Base-by-base conservation (phyloP, 2,329 filamentous ascomycete species). In the Colletotrichum tamarilloi region DNA sequence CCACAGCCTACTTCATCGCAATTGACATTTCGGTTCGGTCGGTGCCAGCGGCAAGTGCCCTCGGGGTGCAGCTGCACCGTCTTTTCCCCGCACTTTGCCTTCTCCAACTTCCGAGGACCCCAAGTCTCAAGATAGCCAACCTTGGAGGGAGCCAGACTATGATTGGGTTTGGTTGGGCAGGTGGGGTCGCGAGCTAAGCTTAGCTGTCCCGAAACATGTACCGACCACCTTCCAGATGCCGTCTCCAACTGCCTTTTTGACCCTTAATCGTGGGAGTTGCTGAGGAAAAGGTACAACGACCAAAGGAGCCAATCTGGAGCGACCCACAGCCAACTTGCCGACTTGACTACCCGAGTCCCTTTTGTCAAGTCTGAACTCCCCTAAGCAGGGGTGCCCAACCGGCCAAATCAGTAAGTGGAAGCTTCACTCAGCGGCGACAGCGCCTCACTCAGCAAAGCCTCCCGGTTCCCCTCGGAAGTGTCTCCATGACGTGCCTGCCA, bases 301-400 rank as follows among this genome's bases (percentile, higher is more conserved):
- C n/a, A n/a, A n/a, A 52, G 42, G 9, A 52, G 32, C 30, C n/a
- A 16, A 26, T 35, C n/a, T 38, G 28, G 26, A 46, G 55, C 46
- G 56, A 56, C 60, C 71, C 71, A 66, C 60, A 32, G 49, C 55
- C 67, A 62, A 65, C 60, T 73, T 73, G 62, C 71, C 71, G 71
- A 73, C 71, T 70, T n/a, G 60, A 70, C 71, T 73, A 70, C 71
- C 70, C 71, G 71, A 73, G 46, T 66, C 28, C 11, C 52, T 52
- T 62, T 68, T 42, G 58, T 72, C 58, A 63, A 59, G 58, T 22
- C 52, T 72, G 52, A 55, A 46, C 26, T 53, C 65, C 56, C 30
- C n/a, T 26, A 30, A 22, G 53, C 66, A 73, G 67, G 60, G 71
- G 66, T 73, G 14, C 35, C 46, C 66, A 72, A 24, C 24, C 35